A percentile compares a stretch with the other conserved stretches of the same genome.
Conservation (phyloP, 2,329 filamentous ascomycete genomes). For the Neofusicoccum ribis region DNA sequence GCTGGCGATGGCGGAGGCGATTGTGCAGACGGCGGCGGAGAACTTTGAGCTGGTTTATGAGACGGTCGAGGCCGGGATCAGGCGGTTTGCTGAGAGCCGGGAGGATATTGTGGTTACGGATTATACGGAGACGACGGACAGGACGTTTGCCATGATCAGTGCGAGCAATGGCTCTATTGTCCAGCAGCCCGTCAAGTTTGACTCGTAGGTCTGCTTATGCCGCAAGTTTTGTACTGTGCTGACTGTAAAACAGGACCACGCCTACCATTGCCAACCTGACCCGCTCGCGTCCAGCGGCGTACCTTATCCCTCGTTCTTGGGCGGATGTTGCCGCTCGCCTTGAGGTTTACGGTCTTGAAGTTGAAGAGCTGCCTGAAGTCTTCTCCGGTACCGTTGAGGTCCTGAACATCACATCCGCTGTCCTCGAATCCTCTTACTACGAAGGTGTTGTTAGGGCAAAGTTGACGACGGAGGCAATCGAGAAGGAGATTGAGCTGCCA, state of each 20-base stretch:
- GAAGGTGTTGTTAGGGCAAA: conserved; percentile 37
- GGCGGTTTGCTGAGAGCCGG: conserved; percentile 28
- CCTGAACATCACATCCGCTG: conserved; percentile 35
- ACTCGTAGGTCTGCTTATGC: not conserved
- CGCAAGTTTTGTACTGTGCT: not conserved
- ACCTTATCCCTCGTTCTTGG: conserved; percentile 40
- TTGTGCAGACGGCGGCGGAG: conserved; percentile 36
- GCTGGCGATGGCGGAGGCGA: conserved; percentile 35
- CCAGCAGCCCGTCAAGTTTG: conserved; percentile 36
- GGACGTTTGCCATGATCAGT: conserved; percentile 38
- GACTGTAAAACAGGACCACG: conserved; percentile 27
- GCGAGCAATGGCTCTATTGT: conserved; percentile 32
- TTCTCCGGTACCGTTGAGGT: conserved; percentile 35
- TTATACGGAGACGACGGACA: conserved; percentile 27
- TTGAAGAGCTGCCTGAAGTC: conserved; percentile 30
- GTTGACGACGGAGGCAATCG: conserved; percentile 31
- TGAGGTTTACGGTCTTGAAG: conserved; percentile 33
- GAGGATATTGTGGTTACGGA: conserved; percentile 37
- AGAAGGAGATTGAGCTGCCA: conserved; percentile 30
- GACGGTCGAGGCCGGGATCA: conserved; percentile 32
- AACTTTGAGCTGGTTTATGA: conserved; percentile 28
- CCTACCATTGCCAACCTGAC: conserved; percentile 38
- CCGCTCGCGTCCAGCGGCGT: conserved; percentile 33
- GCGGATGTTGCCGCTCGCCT: conserved; percentile 35
- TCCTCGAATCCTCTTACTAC: conserved; percentile 32